A percentile compares a stretch with the other conserved stretches of the same genome.
These are phyloP conservation scores for Backusella circina DNA, from an alignment of 192 early-diverging fungal species.

Conservation along the genomic window DNA sequence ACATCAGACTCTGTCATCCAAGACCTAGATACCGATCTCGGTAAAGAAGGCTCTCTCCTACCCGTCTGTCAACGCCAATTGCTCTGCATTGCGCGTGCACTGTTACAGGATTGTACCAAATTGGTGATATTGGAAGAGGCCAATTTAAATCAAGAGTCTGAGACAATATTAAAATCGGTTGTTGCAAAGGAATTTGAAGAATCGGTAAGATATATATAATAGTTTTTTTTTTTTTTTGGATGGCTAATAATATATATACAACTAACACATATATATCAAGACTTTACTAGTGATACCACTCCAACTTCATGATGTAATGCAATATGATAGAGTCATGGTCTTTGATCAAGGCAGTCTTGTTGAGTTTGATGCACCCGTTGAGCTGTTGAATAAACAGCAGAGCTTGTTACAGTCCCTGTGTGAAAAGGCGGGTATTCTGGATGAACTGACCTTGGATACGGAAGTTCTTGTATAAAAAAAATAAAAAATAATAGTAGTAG, in stretches of 20 bases:
- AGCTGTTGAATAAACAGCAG: constrained; percentile 55
- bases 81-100: constrained; percentile 44
- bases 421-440: constrained; percentile 60
- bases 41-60: constrained; percentile 27
- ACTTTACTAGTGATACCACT: constrained; percentile 53
- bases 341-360: constrained; percentile 75
- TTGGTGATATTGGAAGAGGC: constrained; percentile 85
- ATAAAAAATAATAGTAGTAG: not conserved
- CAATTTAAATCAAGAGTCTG: constrained; percentile 77
- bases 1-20: not conserved
- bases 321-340: constrained; percentile 55
- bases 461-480: not conserved
- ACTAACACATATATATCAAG: not conserved
- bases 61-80: constrained; percentile 42
- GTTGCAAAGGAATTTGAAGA: constrained; percentile 73
- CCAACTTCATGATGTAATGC: constrained; percentile 44
- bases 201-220: constrained; percentile 29
- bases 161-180: constrained; percentile 75
- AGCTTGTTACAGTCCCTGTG: constrained; percentile 78
- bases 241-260: too few species aligned
- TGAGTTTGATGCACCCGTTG: constrained; percentile 75
- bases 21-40: constrained; percentile 35
- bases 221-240: not conserved
- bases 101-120: constrained; percentile 37
- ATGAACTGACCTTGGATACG: constrained; percentile 14